Evolutionary conservation across 1,284 basidiomycete genomes (phyloP).

Genomic region (Apiotrichum akiyoshidainum): DNA sequence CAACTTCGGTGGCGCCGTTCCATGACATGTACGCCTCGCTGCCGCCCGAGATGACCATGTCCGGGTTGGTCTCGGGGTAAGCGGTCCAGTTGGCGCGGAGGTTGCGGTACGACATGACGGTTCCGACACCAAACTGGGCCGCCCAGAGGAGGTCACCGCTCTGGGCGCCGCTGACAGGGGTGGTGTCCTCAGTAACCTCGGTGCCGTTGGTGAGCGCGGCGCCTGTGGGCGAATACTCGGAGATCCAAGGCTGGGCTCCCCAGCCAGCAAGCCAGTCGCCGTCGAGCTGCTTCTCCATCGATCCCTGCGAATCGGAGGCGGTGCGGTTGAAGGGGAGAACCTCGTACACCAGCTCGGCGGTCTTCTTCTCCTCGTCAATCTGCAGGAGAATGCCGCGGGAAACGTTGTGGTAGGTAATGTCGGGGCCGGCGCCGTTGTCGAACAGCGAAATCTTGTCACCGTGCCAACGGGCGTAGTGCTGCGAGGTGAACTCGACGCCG

Average conservation of each 20-base stretch:
- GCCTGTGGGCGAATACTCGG: constrained; percentile 19
- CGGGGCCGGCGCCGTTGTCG: constrained; percentile 36
- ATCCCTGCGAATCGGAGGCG: constrained; percentile 32
- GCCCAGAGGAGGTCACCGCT: constrained; percentile 30
- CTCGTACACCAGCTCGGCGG: constrained; percentile 21
- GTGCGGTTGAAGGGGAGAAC: constrained; percentile 28
- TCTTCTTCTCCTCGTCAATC: constrained; percentile 28
- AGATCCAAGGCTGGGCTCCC: constrained; percentile 23
- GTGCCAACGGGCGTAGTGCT: constrained; percentile 38
- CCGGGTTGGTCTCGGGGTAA: constrained; percentile 27
- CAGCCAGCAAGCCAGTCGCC: constrained; percentile 30
- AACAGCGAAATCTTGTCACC: constrained; percentile 28
- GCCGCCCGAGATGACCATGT: constrained; percentile 13
- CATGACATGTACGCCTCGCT: constrained; percentile 25
- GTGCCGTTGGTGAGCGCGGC: too few relatives aligned
- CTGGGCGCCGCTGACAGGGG: not conserved
- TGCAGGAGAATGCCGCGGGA: constrained; percentile 35
- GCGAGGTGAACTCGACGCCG: constrained; percentile 27
- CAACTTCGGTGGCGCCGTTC: constrained; percentile 45
- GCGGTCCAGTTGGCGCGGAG: constrained; percentile 31
- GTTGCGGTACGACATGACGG: constrained; percentile 36
- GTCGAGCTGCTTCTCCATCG: constrained; percentile 23
- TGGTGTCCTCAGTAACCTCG: constrained; percentile 1
- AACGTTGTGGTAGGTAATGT: constrained; percentile 17
- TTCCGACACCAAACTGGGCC: constrained; percentile 34